Percentiles rank a stretch among this genome's conserved stretches.
Evolutionary conservation across 352 stramenopile genomes (phyloP).

Genomic region (Phytophthora pini): DNA sequence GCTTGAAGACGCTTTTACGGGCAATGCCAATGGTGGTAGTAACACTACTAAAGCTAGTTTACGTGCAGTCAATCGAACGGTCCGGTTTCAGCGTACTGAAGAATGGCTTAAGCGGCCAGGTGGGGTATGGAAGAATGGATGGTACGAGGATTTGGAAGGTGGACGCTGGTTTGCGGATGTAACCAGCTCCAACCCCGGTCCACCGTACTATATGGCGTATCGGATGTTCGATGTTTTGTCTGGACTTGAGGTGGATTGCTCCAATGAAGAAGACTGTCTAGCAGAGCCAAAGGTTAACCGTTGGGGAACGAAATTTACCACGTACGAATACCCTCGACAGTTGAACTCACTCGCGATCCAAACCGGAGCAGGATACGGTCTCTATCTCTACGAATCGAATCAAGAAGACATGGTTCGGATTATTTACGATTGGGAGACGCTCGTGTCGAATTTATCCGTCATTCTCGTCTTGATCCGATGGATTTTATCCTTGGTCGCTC

Average conservation of each 20-base stretch:
- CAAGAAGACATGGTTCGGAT: slow-evolving; percentile 3
- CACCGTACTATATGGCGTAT: slow-evolving; percentile 26
- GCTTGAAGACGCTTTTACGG: slow-evolving; percentile 14
- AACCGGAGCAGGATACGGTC: slow-evolving; percentile 27
- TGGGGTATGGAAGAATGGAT: slow-evolving; percentile 31
- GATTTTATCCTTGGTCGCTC: slow-evolving; percentile 30
- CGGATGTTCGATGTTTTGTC: slow-evolving; percentile 25
- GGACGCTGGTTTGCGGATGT: slow-evolving; percentile 38
- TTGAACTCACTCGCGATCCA: slow-evolving; percentile 25
- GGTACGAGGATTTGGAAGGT: slow-evolving; percentile 34
- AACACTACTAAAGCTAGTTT: slow-evolving; percentile 6
- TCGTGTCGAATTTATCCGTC: slow-evolving; percentile 43
- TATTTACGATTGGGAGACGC: slow-evolving; percentile 37
- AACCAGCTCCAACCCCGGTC: slow-evolving; percentile 18
- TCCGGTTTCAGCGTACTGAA: slow-evolving; percentile 21
- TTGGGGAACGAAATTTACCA: slow-evolving; percentile 21
- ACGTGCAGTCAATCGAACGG: slow-evolving; percentile 14
- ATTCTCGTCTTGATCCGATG: slow-evolving; percentile 38
- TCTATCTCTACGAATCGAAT: slow-evolving; percentile 30
- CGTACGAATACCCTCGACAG: slow-evolving; percentile 4
- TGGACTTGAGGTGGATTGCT: slow-evolving; percentile 27
- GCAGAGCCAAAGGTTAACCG: slow-evolving; percentile 2
- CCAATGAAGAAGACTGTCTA: slow-evolving; percentile 12
- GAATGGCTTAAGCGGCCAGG: slow-evolving; percentile 19
- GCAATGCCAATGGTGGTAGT: slow-evolving; percentile 2